Conservation (phyloP, 83 land plant genomes). For the Thuja plicata region DNA sequence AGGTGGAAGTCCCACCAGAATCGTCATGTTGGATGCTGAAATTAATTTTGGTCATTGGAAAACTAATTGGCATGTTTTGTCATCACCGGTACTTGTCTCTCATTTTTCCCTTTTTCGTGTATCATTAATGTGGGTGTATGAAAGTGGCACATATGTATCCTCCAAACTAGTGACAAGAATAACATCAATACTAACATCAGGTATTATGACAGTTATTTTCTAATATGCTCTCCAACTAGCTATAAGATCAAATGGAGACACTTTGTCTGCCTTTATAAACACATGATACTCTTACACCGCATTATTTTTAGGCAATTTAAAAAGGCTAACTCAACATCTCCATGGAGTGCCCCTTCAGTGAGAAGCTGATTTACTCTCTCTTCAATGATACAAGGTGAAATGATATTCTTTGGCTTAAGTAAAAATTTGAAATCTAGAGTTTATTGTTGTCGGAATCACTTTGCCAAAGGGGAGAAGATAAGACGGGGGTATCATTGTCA, state of each 20-base stretch:
- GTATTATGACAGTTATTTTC: conserved; percentile 81
- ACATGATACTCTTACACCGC: conserved; percentile 63
- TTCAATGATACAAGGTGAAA: conserved; percentile 60
- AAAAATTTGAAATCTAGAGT: conserved; percentile 87
- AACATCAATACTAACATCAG: conserved; percentile 71
- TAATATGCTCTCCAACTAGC: conserved; percentile 95
- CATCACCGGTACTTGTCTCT: too few species aligned
- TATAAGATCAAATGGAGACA: conserved; percentile 93
- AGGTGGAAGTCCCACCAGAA: too few species aligned
- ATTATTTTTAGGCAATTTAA: conserved; percentile 36
- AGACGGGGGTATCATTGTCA: too few species aligned
- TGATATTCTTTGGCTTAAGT: conserved; percentile 63
- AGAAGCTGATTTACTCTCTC: conserved; percentile 74
- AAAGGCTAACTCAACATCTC: conserved; percentile 64
- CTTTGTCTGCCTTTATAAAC: conserved; percentile 62
- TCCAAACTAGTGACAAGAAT: conserved; percentile 33
- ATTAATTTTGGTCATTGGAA: too few species aligned
- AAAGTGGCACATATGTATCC: too few species aligned
- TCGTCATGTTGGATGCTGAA: too few species aligned
- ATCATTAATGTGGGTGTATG: too few species aligned
- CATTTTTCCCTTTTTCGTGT: too few species aligned
- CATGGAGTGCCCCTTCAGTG: conserved; percentile 63
- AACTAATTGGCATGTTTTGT: too few species aligned
- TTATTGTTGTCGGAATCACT: too few species aligned
- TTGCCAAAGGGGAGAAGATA: too few species aligned